Conservation (phyloP, 169 alveolate genomes). For the Cardiosporidium cionae region DNA sequence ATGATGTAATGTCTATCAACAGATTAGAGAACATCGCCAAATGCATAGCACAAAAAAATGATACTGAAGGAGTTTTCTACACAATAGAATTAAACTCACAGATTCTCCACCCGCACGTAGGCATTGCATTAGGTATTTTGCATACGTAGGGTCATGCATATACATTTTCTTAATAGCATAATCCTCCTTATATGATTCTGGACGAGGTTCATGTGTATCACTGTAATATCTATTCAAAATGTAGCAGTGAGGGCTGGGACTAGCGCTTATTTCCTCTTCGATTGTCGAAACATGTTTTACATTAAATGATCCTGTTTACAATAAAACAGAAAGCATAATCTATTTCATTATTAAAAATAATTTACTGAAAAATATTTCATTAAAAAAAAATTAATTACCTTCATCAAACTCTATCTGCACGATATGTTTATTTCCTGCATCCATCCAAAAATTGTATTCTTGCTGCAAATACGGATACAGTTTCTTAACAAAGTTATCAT, state of each 20-base stretch:
- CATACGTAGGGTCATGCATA: background rate
- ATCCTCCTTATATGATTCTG: constrained; percentile 31
- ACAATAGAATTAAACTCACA: too few relatives aligned
- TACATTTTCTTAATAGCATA: background rate
- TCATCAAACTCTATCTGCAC: background rate
- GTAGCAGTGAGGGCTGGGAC: background rate
- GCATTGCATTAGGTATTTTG: background rate
- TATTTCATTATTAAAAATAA: too few relatives aligned
- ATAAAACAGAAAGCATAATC: too few relatives aligned
- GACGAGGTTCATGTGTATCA: constrained; percentile 11
- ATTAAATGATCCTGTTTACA: background rate
- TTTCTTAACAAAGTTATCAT: constrained; percentile 13
- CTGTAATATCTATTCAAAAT: constrained; percentile 10
- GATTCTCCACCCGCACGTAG: background rate
- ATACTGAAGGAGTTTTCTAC: too few relatives aligned
- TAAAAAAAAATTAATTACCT: background rate
- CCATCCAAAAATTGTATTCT: constrained; percentile 22
- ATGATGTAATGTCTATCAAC: too few relatives aligned
- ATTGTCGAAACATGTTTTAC: constrained; percentile 1
- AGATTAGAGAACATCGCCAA: too few relatives aligned
- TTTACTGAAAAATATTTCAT: too few relatives aligned
- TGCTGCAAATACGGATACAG: constrained; percentile 5
- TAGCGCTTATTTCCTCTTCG: background rate
- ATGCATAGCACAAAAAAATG: too few relatives aligned
- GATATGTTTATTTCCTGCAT: background rate